Percentiles rank a stretch among this genome's conserved stretches.
Conservation (phyloP, 352 stramenopile genomes). For the Hyaloperonospora arabidopsidis region DNA sequence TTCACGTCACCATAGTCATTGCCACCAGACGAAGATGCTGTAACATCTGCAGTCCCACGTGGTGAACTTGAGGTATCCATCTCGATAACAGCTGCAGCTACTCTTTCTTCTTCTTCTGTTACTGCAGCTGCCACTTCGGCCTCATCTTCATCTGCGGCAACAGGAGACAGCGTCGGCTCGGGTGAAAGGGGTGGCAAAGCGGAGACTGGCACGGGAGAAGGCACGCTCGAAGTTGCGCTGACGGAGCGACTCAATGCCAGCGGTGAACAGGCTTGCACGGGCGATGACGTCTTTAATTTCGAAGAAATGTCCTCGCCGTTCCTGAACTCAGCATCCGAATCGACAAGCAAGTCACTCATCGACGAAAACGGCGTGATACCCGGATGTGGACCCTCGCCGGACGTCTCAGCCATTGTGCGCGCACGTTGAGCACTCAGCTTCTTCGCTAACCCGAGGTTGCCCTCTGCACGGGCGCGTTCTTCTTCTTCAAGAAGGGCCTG, state of each 20-base stretch:
- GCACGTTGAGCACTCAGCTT: conserved; percentile 72
- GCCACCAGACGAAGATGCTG: conserved; percentile 29
- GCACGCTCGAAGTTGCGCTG: conserved; percentile 29
- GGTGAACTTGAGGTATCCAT: conserved; percentile 23
- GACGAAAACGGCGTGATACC: conserved; percentile 36
- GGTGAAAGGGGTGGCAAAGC: conserved; percentile 13
- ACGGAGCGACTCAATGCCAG: conserved; percentile 34
- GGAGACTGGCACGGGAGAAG: conserved; percentile 19
- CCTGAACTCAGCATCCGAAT: conserved; percentile 10
- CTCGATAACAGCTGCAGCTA: conserved; percentile 5
- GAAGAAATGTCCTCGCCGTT: conserved; percentile 24
- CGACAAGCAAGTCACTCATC: conserved; percentile 34
- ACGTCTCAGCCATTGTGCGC: conserved; percentile 57
- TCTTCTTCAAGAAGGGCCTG: conserved; percentile 72
- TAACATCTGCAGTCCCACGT: conserved; percentile 27
- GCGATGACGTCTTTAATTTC: conserved; percentile 15
- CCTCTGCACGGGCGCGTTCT: conserved; percentile 66
- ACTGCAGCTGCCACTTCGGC: conserved; percentile 12
- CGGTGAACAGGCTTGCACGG: conserved; percentile 14
- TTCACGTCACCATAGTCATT: conserved; percentile 80
- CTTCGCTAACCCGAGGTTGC: conserved; percentile 65
- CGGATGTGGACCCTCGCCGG: conserved; percentile 30
- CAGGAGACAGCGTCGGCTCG: conserved; percentile 20
- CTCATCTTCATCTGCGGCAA: conserved; percentile 9
- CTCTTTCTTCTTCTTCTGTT: conserved; percentile 3